Percentiles rank a stretch among this genome's conserved stretches.
Conservation (phyloP, 257 asterid species). For the Solanum acaule region DNA sequence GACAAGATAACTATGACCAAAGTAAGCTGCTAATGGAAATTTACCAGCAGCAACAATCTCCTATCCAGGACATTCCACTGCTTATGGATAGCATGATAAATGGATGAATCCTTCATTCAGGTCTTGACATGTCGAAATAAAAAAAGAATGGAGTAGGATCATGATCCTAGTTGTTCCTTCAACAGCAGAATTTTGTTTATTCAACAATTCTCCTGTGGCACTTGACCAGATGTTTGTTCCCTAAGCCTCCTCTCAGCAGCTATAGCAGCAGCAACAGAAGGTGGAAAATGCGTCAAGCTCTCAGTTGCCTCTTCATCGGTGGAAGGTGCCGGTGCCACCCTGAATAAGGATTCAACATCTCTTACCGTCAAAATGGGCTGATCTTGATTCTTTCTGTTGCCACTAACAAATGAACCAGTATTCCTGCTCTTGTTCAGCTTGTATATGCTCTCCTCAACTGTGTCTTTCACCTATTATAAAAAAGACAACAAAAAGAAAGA, state of each 20-base stretch:
- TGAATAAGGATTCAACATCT: slow-evolving; percentile 77
- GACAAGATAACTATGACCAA: background rate
- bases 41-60: background rate
- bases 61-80: background rate
- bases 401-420: slow-evolving; percentile 62
- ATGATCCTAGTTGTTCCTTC: background rate
- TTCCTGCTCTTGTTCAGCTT: slow-evolving; percentile 74
- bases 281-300: slow-evolving; percentile 70
- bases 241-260: slow-evolving; percentile 86
- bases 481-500: background rate
- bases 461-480: slow-evolving; percentile 63
- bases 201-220: background rate
- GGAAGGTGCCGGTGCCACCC: slow-evolving; percentile 47
- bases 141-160: background rate
- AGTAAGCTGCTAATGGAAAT: background rate
- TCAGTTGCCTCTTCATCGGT: slow-evolving; percentile 16
- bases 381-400: slow-evolving; percentile 85
- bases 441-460: slow-evolving; percentile 85
- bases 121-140: background rate
- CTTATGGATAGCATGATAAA: background rate
- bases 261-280: slow-evolving; percentile 83
- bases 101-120: background rate
- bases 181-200: background rate
- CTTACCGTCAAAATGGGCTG: slow-evolving; percentile 71
- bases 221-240: slow-evolving; percentile 17